phyloP scores from a whole-genome alignment of 805 yeast species.

The Lipomyces mesembrius region DNA sequence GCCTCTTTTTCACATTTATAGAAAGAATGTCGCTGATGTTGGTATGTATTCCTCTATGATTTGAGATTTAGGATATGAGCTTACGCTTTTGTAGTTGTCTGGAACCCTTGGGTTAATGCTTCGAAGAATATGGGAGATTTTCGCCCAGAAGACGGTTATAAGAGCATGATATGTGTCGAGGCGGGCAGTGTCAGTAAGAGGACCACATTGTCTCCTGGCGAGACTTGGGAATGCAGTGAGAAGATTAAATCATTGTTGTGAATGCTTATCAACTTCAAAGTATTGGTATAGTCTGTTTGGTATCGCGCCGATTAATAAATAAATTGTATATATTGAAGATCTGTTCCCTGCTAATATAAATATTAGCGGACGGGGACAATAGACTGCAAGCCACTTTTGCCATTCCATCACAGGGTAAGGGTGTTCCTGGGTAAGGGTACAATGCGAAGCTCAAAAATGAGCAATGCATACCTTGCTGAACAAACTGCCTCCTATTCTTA shows the following conservation, averaged over 20 bases:
- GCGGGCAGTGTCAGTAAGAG: constrained; percentile 86
- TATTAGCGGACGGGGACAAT: too few species aligned
- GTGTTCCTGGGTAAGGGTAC: neutral
- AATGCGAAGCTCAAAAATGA: neutral
- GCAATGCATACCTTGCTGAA: neutral
- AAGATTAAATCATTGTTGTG: constrained; percentile 44
- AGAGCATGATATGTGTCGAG: constrained; percentile 90
- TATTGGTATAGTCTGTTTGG: neutral
- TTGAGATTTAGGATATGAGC: neutral
- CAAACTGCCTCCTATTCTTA: neutral
- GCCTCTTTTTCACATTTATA: constrained; percentile 68
- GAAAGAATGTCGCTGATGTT: constrained; percentile 64
- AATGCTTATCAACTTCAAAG: constrained; percentile 4
- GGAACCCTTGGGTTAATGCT: constrained; percentile 96
- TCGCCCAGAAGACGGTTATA: constrained; percentile 80
- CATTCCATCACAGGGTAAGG: neutral
- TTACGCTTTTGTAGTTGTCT: constrained; percentile 68
- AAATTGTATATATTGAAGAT: neutral
- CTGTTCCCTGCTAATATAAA: neutral
- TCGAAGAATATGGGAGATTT: constrained; percentile 87
- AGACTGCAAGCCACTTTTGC: too few species aligned
- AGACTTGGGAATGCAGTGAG: constrained; percentile 76
- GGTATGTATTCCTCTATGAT: constrained; percentile 27
- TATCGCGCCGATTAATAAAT: neutral
- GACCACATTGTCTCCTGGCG: constrained; percentile 67